Evolutionary conservation across 2,329 filamentous ascomycete genomes (phyloP).

Genomic region (Cercospora canescens): DNA sequence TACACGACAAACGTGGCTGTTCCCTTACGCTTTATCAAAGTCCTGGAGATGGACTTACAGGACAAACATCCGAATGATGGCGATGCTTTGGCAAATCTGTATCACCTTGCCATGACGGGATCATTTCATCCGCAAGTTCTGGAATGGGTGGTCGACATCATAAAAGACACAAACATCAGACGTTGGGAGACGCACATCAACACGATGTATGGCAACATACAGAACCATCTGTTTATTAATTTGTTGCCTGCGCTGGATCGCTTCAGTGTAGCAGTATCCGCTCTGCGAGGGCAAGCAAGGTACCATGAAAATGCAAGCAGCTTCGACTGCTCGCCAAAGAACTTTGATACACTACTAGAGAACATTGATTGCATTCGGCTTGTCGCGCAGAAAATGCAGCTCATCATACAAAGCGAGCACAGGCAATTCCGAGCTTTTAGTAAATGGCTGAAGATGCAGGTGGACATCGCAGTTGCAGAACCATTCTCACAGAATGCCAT

Average conservation of each 20-base stretch:
- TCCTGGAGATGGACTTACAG: conserved; percentile 70
- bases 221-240: conserved; percentile 79
- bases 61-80: conserved; percentile 58
- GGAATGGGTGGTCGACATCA: conserved; percentile 68
- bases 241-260: conserved; percentile 86
- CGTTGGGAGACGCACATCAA: conserved; percentile 89
- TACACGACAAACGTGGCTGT: conserved; percentile 82
- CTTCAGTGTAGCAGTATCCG: conserved; percentile 75
- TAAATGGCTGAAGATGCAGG: conserved; percentile 78
- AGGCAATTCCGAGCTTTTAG: conserved; percentile 77
- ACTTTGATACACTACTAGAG: conserved; percentile 56
- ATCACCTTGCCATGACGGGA: conserved; percentile 81
- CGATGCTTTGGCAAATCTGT: conserved; percentile 72
- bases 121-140: conserved; percentile 72
- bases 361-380: conserved; percentile 74
- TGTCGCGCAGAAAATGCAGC: conserved; percentile 70
- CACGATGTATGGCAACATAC: conserved; percentile 74
- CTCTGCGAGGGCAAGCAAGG: conserved; percentile 78
- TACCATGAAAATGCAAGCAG: conserved; percentile 69
- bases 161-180: conserved; percentile 60
- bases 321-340: conserved; percentile 51
- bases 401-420: conserved; percentile 72
- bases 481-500: conserved; percentile 59
- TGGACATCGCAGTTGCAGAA: conserved; percentile 72
- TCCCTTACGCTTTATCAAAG: conserved; percentile 17